Base-by-base conservation (phyloP, 2,329 filamentous ascomycete species). In the Didymella keratinophila region DNA sequence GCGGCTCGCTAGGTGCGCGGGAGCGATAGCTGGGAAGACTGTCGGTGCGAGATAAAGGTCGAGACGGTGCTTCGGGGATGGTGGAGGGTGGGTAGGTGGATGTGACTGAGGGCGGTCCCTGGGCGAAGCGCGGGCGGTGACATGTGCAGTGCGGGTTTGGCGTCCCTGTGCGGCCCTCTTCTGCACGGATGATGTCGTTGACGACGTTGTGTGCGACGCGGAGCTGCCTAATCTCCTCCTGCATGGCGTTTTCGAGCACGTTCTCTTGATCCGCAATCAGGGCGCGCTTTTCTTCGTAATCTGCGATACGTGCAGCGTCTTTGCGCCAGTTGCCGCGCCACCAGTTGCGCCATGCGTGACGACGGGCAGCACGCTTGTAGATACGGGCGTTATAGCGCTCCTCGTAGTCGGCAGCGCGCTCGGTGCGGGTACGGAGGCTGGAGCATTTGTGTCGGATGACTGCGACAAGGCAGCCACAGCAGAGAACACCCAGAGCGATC, bases 171-270 rank as follows among this genome's bases (percentile, higher is more conserved):
- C 74, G 66, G 58, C 76, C 71, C 71, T 78, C 70, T 65, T 73
- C 69, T 9, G 79, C 79, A 27, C 75, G 69, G 28, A 83, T 76
- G 10, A 84, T 71, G 41, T 81, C 77, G 41, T 80, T 79, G 1
- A 86, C 84, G 25, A 84, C 80, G 49, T 82, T 79, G 47, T 85
- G 81, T 0, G 83, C 83, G 18, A 80, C 76, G 30, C 82, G 76
- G 20, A 87, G 73, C 46, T 82, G 80, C 14, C 80, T 71, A 36
- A 87, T 84, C 58, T 78, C 76, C 46, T 74, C 72, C 58, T 77
- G 76, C 75, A 78, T 77, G 1, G 71, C 75, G 4, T 79, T 76
- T 47, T 82, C 81, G 4, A 80, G 72, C n/a, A 80, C 68, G 25
- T 67, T 70, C 49, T 84, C 80, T 50, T 82, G 78, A 53, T 79